A percentile compares a stretch with the other conserved stretches of the same genome.
Conservation (phyloP, 2,329 filamentous ascomycete genomes). For the Colletotrichum higginsianum region DNA sequence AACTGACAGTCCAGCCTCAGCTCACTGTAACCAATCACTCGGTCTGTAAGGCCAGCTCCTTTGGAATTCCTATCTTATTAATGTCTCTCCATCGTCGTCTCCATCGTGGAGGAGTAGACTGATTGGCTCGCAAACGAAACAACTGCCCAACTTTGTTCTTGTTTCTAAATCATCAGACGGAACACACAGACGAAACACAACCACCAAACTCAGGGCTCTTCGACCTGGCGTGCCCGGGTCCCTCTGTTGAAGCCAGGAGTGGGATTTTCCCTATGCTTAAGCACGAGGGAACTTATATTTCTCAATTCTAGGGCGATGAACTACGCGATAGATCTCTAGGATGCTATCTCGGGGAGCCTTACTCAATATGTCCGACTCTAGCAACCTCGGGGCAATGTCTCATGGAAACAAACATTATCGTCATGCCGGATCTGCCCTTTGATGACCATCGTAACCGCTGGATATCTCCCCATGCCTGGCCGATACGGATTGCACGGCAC, state of each 20-base stretch:
- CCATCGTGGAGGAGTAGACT: too few relatives aligned
- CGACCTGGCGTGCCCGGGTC: background rate
- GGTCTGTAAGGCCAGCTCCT: too few relatives aligned
- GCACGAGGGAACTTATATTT: too few relatives aligned
- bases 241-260: too few relatives aligned
- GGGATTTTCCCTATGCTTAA: too few relatives aligned
- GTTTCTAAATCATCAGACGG: conserved; percentile 29
- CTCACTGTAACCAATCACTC: background rate
- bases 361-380: background rate
- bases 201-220: background rate
- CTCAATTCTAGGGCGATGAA: too few relatives aligned
- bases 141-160: conserved; percentile 12
- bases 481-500: too few relatives aligned
- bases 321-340: background rate
- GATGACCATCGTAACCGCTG: background rate
- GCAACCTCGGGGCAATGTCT: too few relatives aligned
- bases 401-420: background rate
- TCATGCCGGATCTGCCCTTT: background rate
- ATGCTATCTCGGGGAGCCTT: background rate
- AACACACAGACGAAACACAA: conserved; percentile 27
- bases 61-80: too few relatives aligned
- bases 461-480: background rate
- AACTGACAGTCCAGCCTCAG: background rate
- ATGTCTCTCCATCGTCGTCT: too few relatives aligned
- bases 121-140: conserved; percentile 19